phyloP scores from a whole-genome alignment of 2,329 filamentous ascomycete species.

The Pseudopithomyces chartarum region DNA sequence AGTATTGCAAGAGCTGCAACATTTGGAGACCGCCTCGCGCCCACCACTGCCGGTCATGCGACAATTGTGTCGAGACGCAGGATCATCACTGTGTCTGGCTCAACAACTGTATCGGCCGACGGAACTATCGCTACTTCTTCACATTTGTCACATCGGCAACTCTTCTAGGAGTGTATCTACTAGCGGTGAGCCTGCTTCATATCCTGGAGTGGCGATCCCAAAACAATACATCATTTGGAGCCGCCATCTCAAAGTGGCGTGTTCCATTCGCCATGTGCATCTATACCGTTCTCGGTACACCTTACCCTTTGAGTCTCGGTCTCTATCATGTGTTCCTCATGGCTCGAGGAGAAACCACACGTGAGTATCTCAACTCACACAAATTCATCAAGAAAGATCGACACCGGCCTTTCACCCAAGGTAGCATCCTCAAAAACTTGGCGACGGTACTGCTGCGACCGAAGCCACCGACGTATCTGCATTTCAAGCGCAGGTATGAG shows the following conservation, averaged over 20 bases:
- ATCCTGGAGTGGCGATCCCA: constrained; percentile 72
- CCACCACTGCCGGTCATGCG: constrained; percentile 94
- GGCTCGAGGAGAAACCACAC: constrained; percentile 88
- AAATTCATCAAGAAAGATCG: constrained; percentile 93
- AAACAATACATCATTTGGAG: constrained; percentile 68
- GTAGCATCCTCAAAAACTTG: constrained; percentile 77
- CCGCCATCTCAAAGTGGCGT: constrained; percentile 71
- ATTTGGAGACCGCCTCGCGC: constrained; percentile 96
- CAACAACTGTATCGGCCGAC: constrained; percentile 95
- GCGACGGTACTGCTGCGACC: constrained; percentile 80
- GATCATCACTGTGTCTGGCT: constrained; percentile 99
- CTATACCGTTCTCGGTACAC: constrained; percentile 73
- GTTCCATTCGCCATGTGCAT: constrained; percentile 89
- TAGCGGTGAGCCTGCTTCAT: constrained; percentile 80
- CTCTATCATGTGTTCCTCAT: constrained; percentile 92
- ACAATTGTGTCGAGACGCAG: constrained; percentile 96
- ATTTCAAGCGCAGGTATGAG: constrained; percentile 78
- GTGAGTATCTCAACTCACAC: constrained; percentile 94
- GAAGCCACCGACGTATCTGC: constrained; percentile 83
- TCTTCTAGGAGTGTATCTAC: constrained; percentile 74
- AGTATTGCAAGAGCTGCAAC: constrained; percentile 97
- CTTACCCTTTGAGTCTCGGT: constrained; percentile 83
- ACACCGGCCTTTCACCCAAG: constrained; percentile 87
- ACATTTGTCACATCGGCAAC: constrained; percentile 83
- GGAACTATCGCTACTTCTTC: constrained; percentile 98